Percentiles rank a stretch among this genome's conserved stretches.
phyloP scores from a whole-genome alignment of 257 asterid genomes.

The Oldenlandia corymbosa region DNA sequence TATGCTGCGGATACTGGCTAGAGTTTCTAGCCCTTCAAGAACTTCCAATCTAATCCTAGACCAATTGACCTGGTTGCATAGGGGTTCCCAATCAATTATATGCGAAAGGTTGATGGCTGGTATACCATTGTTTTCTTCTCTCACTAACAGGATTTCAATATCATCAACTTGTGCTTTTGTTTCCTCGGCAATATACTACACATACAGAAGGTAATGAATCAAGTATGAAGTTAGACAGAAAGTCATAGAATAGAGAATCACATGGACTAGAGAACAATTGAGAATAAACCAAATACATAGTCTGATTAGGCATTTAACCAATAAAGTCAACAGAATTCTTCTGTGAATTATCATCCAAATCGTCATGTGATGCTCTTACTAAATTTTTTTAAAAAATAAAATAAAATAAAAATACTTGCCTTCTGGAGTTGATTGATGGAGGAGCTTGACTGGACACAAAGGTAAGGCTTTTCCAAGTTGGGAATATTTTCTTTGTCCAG shows the following conservation, averaged over 20 bases:
- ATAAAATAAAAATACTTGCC: slow-evolving; percentile 19
- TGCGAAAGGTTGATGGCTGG: slow-evolving; percentile 7
- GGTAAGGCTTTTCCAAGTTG: slow-evolving; percentile 23
- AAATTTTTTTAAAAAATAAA: too few species aligned
- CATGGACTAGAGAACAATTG: neutral
- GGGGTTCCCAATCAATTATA: slow-evolving; percentile 3
- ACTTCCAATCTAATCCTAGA: slow-evolving; percentile 12
- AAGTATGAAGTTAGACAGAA: neutral
- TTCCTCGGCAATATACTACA: slow-evolving; percentile 26
- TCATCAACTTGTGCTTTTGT: slow-evolving; percentile 19
- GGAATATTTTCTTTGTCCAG: slow-evolving; percentile 26
- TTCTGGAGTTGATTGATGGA: slow-evolving; percentile 24
- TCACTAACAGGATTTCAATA: slow-evolving; percentile 20
- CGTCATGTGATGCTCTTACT: neutral
- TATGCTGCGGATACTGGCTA: slow-evolving; percentile 8
- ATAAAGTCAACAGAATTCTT: neutral
- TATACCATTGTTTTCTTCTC: slow-evolving; percentile 4
- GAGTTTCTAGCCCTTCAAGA: slow-evolving; percentile 23
- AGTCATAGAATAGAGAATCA: neutral
- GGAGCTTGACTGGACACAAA: slow-evolving; percentile 22
- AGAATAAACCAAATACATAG: neutral
- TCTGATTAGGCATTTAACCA: neutral
- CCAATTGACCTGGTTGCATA: slow-evolving; percentile 4
- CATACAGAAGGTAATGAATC: neutral
- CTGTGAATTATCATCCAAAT: neutral